These are phyloP conservation scores for Agrocybe pediades DNA, from an alignment of 768 basidiomycete genomes.

Conservation along the genomic window DNA sequence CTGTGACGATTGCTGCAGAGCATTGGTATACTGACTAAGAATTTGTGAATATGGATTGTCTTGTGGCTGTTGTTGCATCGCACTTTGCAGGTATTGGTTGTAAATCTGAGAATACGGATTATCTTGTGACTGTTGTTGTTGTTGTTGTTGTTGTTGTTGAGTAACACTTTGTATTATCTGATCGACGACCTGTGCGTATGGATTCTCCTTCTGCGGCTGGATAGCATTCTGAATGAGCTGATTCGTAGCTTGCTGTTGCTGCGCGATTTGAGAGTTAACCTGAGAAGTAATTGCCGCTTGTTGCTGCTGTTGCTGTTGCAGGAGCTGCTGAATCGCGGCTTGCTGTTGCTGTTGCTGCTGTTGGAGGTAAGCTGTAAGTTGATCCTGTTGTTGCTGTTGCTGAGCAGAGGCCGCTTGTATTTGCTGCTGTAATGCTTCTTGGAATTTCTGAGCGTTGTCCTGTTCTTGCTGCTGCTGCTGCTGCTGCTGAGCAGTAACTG, in stretches of 20 bases:
- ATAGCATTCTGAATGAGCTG: neutral
- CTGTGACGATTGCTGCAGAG: conserved; percentile 2
- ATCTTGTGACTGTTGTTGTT: conserved; percentile 4
- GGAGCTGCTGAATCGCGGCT: neutral
- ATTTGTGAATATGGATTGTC: neutral
- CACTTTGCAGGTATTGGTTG: neutral
- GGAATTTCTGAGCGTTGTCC: too few species aligned
- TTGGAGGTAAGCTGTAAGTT: too few species aligned
- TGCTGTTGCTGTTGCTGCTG: too few species aligned
- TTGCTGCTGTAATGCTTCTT: too few species aligned
- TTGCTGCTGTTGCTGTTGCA: neutral
- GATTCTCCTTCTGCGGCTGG: conserved; percentile 3
- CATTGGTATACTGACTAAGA: neutral
- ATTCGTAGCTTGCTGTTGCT: conserved; percentile 15
- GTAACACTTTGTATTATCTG: neutral
- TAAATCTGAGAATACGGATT: neutral
- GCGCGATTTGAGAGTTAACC: too few species aligned
- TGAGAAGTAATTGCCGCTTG: too few species aligned
- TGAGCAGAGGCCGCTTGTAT: conserved; percentile 2
- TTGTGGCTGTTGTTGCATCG: neutral
- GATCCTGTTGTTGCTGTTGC: conserved; percentile 6
- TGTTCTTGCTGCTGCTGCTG: too few species aligned
- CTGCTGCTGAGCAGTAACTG: too few species aligned
- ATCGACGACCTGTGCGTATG: neutral
- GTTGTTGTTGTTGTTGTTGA: conserved; percentile 1